Evolutionary conservation across 495 filamentous ascomycete species (phyloP).

Genomic region (Penicillium canariense): DNA sequence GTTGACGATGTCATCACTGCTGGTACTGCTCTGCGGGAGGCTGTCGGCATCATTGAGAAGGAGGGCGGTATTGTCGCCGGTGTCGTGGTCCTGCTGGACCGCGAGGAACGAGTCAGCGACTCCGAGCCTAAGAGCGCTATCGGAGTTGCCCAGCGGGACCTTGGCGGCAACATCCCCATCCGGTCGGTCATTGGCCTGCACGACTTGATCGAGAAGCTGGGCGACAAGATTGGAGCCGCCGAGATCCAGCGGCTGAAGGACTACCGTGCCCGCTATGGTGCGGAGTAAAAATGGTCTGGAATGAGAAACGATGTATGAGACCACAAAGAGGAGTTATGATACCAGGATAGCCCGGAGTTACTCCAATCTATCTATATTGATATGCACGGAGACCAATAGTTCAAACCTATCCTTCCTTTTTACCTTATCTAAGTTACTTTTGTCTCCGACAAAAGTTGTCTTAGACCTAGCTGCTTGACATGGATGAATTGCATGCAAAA

Average conservation of each 20-base stretch:
- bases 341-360: constrained; percentile 22
- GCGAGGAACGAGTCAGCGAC: constrained; percentile 73
- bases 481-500: background rate
- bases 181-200: constrained; percentile 58
- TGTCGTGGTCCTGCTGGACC: constrained; percentile 83
- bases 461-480: background rate
- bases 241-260: constrained; percentile 73
- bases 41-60: constrained; percentile 75
- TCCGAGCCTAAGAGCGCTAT: constrained; percentile 64
- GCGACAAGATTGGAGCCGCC: constrained; percentile 47
- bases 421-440: background rate
- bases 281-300: constrained; percentile 27
- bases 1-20: constrained; percentile 96
- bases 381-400: background rate
- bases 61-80: constrained; percentile 81
- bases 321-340: constrained; percentile 16
- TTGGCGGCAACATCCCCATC: constrained; percentile 45
- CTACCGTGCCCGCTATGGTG: constrained; percentile 70
- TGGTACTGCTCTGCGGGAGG: constrained; percentile 88
- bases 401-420: background rate
- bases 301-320: constrained; percentile 25
- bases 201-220: constrained; percentile 69
- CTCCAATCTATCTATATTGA: constrained; percentile 8
- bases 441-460: background rate
- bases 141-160: constrained; percentile 72